Evolutionary conservation across 2,329 filamentous ascomycete genomes (phyloP).

Genomic region (Fusarium dimerum): DNA sequence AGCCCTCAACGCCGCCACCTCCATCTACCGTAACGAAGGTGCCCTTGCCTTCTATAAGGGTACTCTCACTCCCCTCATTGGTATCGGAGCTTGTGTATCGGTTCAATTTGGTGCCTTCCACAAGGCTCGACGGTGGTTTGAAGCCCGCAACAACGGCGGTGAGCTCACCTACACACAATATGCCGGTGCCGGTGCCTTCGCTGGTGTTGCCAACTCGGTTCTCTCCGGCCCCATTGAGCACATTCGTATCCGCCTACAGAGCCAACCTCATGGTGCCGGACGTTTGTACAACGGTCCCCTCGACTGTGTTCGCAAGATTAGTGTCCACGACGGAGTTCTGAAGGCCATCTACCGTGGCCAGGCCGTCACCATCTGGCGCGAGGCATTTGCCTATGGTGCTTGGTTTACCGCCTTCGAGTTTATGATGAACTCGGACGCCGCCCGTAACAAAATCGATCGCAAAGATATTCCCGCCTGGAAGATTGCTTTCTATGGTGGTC

Average conservation of each 20-base stretch:
- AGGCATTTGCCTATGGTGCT: conserved; percentile 91
- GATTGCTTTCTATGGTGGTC: conserved; percentile 86
- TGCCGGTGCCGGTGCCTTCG: conserved; percentile 87
- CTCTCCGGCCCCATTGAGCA: conserved; percentile 95
- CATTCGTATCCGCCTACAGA: conserved; percentile 92
- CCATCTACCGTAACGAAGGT: conserved; percentile 87
- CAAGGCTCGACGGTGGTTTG: conserved; percentile 82
- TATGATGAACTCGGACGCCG: conserved; percentile 88
- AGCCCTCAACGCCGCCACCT: conserved; percentile 76
- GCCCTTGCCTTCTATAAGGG: conserved; percentile 96
- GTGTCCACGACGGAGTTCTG: conserved; percentile 62
- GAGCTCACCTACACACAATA: conserved; percentile 81
- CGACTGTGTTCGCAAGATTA: conserved; percentile 88
- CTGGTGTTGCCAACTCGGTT: conserved; percentile 84
- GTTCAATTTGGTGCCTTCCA: conserved; percentile 98
- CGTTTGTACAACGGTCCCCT: conserved; percentile 81
- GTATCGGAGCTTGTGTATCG: conserved; percentile 96
- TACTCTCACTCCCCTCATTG: conserved; percentile 89
- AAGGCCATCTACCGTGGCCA: conserved; percentile 83
- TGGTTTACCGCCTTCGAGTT: conserved; percentile 98
- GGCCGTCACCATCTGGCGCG: conserved; percentile 80
- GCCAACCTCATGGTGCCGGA: conserved; percentile 83
- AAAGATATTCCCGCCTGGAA: conserved; percentile 81
- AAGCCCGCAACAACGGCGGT: conserved; percentile 66
- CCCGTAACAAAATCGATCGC: conserved; percentile 72